phyloP scores from a whole-genome alignment of 1,139 yeast genomes.

The Saccharomyces pastorianus region DNA sequence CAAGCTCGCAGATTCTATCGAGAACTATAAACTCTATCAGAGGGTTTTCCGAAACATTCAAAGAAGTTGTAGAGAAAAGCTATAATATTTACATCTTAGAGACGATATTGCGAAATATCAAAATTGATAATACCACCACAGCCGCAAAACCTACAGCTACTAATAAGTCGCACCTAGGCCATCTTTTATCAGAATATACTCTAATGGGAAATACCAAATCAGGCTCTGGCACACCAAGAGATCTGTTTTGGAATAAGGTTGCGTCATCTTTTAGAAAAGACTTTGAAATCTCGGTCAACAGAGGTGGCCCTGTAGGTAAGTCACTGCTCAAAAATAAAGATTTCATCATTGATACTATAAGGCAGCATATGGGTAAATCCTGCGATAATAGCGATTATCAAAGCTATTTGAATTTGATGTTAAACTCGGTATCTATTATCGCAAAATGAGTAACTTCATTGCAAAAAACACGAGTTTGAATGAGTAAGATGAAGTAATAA shows the following conservation, averaged over 20 bases:
- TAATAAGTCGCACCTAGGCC: neutral
- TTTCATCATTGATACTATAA: constrained; percentile 39
- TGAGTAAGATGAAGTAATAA: neutral
- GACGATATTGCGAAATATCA: constrained; percentile 11
- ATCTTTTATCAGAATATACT: neutral
- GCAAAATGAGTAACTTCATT: neutral
- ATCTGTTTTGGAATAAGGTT: constrained; percentile 41
- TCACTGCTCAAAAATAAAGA: constrained; percentile 45
- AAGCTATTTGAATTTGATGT: constrained; percentile 16
- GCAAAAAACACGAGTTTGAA: neutral
- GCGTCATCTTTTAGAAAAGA: constrained; percentile 49
- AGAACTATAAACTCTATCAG: constrained; percentile 27
- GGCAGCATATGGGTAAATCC: constrained; percentile 31
- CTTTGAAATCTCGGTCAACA: constrained; percentile 53
- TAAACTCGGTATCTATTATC: constrained; percentile 17
- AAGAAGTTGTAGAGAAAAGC: constrained; percentile 15
- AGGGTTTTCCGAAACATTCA: constrained; percentile 18
- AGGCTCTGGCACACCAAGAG: constrained; percentile 7
- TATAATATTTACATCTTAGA: constrained; percentile 16
- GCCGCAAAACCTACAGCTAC: constrained; percentile 2
- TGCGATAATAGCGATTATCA: constrained; percentile 11
- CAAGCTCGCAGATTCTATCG: constrained; percentile 22
- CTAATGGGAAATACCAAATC: neutral
- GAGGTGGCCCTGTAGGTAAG: constrained; percentile 78
- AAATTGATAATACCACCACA: constrained; percentile 12